Evolutionary conservation across 352 stramenopile genomes (phyloP).

Genomic region (Phytophthora melonis): DNA sequence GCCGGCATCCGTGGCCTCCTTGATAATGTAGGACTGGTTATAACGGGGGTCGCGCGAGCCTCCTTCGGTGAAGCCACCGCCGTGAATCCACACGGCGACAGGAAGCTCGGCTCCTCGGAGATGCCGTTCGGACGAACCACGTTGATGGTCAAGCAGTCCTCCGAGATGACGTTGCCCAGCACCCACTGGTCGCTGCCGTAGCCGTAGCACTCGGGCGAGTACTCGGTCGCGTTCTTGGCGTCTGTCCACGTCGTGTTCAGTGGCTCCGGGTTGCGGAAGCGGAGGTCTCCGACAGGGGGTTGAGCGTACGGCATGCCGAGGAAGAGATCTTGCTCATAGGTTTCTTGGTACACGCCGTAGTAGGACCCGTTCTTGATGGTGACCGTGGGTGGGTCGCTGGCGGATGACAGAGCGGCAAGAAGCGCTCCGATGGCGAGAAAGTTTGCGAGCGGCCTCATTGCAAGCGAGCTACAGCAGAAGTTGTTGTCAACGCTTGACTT

Average conservation of each 20-base stretch:
- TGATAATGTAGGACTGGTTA: conserved; percentile 43
- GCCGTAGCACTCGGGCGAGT: conserved; percentile 44
- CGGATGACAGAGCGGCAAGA: not conserved
- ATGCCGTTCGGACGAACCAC: conserved; percentile 57
- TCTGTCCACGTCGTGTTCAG: conserved; percentile 19
- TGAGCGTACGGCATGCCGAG: conserved; percentile 36
- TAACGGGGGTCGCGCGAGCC: conserved; percentile 38
- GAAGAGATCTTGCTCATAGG: conserved; percentile 30
- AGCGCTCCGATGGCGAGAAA: not conserved
- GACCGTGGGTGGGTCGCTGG: conserved; percentile 5
- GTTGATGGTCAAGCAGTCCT: conserved; percentile 91
- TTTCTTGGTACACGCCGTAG: conserved; percentile 16
- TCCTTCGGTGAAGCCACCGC: conserved; percentile 31
- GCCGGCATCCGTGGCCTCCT: conserved; percentile 23
- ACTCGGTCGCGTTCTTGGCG: conserved; percentile 35
- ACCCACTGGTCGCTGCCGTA: conserved; percentile 23
- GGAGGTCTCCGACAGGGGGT: conserved; percentile 25
- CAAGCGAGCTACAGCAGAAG: no score
- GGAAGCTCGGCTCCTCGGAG: conserved; percentile 19
- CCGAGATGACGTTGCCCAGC: conserved; percentile 26
- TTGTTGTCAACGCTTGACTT: no score
- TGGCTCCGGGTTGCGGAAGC: conserved; percentile 17
- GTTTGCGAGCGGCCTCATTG: no score
- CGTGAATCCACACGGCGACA: conserved; percentile 36
- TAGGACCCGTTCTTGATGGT: conserved; percentile 24